Conservation (phyloP, 768 basidiomycete genomes). For the Suillus hirtellus region DNA sequence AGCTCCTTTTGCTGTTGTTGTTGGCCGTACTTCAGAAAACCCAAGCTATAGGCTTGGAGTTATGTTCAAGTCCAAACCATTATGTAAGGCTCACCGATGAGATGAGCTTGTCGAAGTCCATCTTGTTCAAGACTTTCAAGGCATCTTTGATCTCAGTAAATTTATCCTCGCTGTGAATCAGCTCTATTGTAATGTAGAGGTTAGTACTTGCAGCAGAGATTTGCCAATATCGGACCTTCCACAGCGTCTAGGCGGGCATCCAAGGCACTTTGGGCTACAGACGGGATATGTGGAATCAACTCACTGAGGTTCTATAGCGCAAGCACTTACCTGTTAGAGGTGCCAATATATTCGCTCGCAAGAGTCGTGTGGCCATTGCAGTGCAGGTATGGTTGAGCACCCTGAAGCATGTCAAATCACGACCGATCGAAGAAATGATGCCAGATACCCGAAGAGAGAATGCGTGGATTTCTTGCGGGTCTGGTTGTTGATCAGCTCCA, state of each 20-base stretch:
- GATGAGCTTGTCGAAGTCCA: slow-evolving; percentile 89
- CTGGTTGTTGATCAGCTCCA: slow-evolving; percentile 86
- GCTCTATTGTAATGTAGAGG: slow-evolving; percentile 45
- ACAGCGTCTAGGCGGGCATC: slow-evolving; percentile 86
- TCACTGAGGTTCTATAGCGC: neutral
- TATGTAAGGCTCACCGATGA: slow-evolving; percentile 47
- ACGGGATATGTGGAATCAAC: neutral
- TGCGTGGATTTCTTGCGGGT: slow-evolving; percentile 63
- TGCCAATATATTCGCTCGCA: slow-evolving; percentile 79
- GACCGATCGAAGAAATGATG: neutral
- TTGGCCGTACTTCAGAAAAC: slow-evolving; percentile 57
- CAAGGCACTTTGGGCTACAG: slow-evolving; percentile 47
- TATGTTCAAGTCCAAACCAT: neutral
- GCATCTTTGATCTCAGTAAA: slow-evolving; percentile 70
- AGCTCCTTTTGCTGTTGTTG: slow-evolving; percentile 59
- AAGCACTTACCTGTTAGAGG: slow-evolving; percentile 66
- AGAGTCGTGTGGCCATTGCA: slow-evolving; percentile 82
- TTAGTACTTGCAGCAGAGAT: neutral
- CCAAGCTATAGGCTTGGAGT: slow-evolving; percentile 52
- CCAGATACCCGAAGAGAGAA: slow-evolving; percentile 74
- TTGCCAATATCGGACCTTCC: slow-evolving; percentile 50
- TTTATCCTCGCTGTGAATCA: slow-evolving; percentile 73
- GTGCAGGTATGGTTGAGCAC: slow-evolving; percentile 82
- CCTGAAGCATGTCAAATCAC: slow-evolving; percentile 35
- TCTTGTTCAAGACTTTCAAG: slow-evolving; percentile 68